Conservation (phyloP, 1,284 basidiomycete species). For the Golubevia sp. region DNA sequence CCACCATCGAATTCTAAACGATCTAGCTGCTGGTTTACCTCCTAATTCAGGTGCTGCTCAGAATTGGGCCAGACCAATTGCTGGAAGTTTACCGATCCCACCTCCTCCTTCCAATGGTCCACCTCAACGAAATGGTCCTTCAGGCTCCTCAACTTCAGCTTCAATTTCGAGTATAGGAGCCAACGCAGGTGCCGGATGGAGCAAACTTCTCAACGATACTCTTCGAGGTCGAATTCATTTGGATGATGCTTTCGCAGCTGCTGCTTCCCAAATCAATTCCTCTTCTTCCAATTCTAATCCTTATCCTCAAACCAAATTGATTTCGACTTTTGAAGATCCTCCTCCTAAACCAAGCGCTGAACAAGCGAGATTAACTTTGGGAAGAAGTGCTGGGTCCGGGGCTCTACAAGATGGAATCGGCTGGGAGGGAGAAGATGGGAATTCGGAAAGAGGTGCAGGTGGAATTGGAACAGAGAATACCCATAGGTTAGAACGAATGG, state of each 20-base stretch:
- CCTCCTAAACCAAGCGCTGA: background rate
- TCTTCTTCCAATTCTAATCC: no score
- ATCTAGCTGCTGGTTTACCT: constrained; percentile 43
- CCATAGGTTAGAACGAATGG: background rate
- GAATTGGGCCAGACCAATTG: constrained; percentile 55
- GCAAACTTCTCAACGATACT: constrained; percentile 29
- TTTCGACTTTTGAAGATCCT: background rate
- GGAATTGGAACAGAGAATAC: background rate
- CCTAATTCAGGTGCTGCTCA: constrained; percentile 49
- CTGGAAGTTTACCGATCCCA: constrained; percentile 34
- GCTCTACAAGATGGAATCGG: no score
- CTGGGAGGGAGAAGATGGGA: background rate
- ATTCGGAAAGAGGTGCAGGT: background rate
- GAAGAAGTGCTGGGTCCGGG: background rate
- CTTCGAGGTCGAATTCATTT: constrained; percentile 35
- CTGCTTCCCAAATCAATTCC: background rate
- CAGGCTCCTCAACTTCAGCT: no score
- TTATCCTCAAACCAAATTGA: background rate
- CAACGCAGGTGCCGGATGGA: constrained; percentile 17
- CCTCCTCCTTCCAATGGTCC: constrained; percentile 2
- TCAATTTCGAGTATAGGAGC: constrained; percentile 3
- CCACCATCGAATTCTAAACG: constrained; percentile 35
- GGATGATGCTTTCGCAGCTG: constrained; percentile 26
- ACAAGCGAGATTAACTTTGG: background rate
- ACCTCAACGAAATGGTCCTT: background rate